A percentile compares a stretch with the other conserved stretches of the same genome.
phyloP scores from a whole-genome alignment of 2,329 filamentous ascomycete species.

The Sporothrix pseudoabietina region DNA sequence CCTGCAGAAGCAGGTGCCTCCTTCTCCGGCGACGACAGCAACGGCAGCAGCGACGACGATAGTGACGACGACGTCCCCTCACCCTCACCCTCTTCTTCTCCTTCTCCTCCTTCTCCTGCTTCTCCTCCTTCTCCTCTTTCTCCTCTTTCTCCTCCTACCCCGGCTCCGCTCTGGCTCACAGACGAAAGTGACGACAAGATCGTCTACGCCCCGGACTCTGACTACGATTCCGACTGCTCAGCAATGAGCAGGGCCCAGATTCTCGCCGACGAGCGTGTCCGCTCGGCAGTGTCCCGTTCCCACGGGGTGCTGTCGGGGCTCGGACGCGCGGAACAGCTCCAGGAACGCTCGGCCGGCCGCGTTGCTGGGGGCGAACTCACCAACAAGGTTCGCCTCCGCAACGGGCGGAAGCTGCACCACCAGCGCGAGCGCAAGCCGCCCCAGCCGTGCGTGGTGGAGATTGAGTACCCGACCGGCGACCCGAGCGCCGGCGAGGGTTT shows the following conservation, averaged over 20 bases:
- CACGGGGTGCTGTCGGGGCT: constrained; percentile 6
- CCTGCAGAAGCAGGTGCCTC: no score
- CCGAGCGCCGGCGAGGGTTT: constrained; percentile 22
- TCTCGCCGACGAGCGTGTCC: not conserved
- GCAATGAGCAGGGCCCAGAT: not conserved
- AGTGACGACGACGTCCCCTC: not conserved
- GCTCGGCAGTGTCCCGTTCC: not conserved
- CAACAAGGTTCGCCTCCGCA: not conserved
- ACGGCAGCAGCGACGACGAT: not conserved
- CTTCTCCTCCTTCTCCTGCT: not conserved
- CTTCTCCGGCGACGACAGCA: not conserved
- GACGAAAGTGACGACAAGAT: not conserved
- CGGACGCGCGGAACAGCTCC: constrained; percentile 29
- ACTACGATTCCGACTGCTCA: constrained; percentile 4
- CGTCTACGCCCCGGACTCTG: not conserved
- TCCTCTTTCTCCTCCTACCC: not conserved
- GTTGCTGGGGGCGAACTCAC: not conserved
- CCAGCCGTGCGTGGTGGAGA: not conserved
- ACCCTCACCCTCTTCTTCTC: no score
- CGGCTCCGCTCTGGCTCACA: not conserved
- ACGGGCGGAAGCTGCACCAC: not conserved
- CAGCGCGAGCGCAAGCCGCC: not conserved
- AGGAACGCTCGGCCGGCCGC: constrained; percentile 14
- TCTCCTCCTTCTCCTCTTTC: not conserved
- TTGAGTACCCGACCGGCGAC: constrained; percentile 28